These are phyloP conservation scores for Rhynchospora breviuscula DNA, from an alignment of 176 grass and related monocot genomes.

Conservation along the genomic window DNA sequence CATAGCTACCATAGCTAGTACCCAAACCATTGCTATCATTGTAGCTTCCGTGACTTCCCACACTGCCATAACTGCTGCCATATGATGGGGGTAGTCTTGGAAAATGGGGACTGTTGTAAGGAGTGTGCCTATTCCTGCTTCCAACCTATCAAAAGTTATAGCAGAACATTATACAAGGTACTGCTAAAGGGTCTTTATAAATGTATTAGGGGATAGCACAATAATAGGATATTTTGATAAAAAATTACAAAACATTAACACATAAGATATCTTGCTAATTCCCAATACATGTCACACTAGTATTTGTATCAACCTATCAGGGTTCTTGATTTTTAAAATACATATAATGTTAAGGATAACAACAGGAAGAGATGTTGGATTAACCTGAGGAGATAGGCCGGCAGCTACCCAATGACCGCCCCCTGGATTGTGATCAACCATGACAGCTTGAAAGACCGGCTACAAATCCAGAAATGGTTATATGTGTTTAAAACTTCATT, in stretches of 20 bases:
- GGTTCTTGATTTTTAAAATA: background rate
- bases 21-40: constrained; percentile 55
- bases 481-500: constrained; percentile 12
- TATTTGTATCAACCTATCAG: background rate
- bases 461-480: constrained; percentile 40
- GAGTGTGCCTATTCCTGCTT: constrained; percentile 48
- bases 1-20: constrained; percentile 85
- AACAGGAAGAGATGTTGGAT: constrained; percentile 7
- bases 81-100: constrained; percentile 69
- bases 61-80: constrained; percentile 87
- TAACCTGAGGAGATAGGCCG: constrained; percentile 95
- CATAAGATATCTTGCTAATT: background rate
- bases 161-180: background rate
- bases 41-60: constrained; percentile 73
- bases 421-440: constrained; percentile 97
- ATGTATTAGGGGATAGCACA: background rate
- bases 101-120: constrained; percentile 47
- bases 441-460: constrained; percentile 67
- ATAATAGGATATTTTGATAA: background rate
- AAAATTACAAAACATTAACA: background rate
- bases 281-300: background rate
- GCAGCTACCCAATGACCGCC: constrained; percentile 85
- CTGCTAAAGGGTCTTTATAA: background rate
- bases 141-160: constrained; percentile 55
- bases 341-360: background rate